phyloP scores from a whole-genome alignment of 768 basidiomycete genomes.

The Kwoniella newhampshirensis region DNA sequence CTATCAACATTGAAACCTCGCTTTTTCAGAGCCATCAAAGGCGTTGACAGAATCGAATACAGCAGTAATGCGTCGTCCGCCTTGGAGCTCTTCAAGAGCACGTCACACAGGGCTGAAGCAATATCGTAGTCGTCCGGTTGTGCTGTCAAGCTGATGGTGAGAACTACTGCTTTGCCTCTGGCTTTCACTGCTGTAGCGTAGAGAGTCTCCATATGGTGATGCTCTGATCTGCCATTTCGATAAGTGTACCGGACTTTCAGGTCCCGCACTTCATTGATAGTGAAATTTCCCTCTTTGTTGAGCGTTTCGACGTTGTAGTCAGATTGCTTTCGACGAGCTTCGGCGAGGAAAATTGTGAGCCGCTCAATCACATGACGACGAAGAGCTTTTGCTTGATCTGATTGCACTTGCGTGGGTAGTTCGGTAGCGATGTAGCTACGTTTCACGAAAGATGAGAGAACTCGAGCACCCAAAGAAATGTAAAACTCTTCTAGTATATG shows the following conservation, averaged over 20 bases:
- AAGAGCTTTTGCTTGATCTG: constrained; percentile 32
- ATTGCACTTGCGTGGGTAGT: constrained; percentile 9
- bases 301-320: constrained; percentile 52
- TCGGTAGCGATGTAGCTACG: constrained; percentile 67
- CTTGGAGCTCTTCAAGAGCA: constrained; percentile 74
- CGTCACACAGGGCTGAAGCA: constrained; percentile 74
- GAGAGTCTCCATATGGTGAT: constrained; percentile 33
- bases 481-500: constrained; percentile 91
- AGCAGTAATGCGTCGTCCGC: constrained; percentile 85
- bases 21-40: constrained; percentile 62
- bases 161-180: constrained; percentile 52
- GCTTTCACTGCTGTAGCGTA: constrained; percentile 38
- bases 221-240: constrained; percentile 26
- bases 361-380: constrained; percentile 63
- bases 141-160: constrained; percentile 74
- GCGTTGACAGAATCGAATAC: constrained; percentile 91
- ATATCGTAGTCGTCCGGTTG: constrained; percentile 90
- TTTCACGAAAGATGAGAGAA: constrained; percentile 69
- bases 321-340: constrained; percentile 59
- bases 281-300: constrained; percentile 50
- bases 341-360: constrained; percentile 85
- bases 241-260: constrained; percentile 45
- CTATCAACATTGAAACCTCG: constrained; percentile 66
- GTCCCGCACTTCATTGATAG: constrained; percentile 42
- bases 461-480: constrained; percentile 67